Percentiles rank a stretch among this genome's conserved stretches.
phyloP scores from a whole-genome alignment of 1,284 basidiomycete species.

The Cutaneotrichosporon dermatis region DNA sequence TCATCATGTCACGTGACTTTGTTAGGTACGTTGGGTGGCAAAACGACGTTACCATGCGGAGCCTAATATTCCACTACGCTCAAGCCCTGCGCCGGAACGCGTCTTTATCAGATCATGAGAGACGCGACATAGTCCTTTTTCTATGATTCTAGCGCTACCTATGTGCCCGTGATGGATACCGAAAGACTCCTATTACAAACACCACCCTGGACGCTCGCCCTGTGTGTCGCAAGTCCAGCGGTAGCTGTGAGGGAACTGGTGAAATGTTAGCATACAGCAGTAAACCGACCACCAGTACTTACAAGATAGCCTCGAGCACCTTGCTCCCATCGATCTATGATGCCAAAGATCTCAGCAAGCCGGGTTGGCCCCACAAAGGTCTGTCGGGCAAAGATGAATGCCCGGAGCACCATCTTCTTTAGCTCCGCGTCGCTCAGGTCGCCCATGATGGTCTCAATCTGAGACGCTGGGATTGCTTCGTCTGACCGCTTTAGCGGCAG shows the following conservation, averaged over 20 bases:
- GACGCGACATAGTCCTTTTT: not conserved
- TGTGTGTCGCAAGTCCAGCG: constrained; percentile 3
- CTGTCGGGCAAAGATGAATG: constrained; percentile 9
- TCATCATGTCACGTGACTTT: not conserved
- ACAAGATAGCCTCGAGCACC: constrained; percentile 9
- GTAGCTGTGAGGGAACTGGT: constrained; percentile 2
- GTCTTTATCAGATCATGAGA: not conserved
- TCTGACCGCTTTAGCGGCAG: not conserved
- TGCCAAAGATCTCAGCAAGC: not conserved
- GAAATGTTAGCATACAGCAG: not conserved
- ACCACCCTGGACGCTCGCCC: constrained; percentile 3
- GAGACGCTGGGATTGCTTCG: not conserved
- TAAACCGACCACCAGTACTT: not conserved
- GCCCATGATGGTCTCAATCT: constrained; percentile 1
- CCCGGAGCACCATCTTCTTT: not conserved
- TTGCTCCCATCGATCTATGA: not conserved
- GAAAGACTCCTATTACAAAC: not conserved
- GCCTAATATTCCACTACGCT: too few relatives aligned
- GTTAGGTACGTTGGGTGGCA: not conserved
- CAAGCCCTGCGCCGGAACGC: not conserved
- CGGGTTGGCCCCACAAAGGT: not conserved
- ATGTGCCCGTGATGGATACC: too few relatives aligned
- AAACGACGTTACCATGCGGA: not conserved
- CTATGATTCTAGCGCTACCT: not conserved
- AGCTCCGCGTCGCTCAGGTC: not conserved